Evolutionary conservation across 345 rosid species (phyloP).

Genomic region (Cochlearia excelsa): DNA sequence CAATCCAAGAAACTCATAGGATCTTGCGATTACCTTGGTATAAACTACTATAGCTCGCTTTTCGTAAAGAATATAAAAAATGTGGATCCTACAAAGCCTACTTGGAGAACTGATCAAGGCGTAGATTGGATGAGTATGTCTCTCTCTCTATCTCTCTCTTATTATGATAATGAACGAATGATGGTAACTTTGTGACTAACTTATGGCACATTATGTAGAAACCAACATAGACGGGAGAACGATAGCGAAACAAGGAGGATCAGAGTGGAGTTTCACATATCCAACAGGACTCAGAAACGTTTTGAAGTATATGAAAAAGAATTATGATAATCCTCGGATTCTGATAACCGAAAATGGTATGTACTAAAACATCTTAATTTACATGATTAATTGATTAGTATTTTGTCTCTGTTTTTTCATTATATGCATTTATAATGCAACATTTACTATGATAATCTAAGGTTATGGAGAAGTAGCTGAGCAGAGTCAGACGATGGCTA

Average conservation of each 20-base stretch:
- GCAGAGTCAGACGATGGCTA: conserved; percentile 15
- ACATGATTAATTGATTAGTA: background rate
- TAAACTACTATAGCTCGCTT: conserved; percentile 56
- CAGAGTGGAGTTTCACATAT: conserved; percentile 40
- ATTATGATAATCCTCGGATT: conserved; percentile 32
- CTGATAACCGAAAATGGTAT: conserved; percentile 35
- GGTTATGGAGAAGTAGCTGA: conserved; percentile 38
- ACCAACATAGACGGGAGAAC: conserved; percentile 35
- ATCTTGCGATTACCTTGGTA: conserved; percentile 54
- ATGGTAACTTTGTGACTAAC: conserved; percentile 15
- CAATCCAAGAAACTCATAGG: conserved; percentile 46
- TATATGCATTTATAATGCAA: background rate
- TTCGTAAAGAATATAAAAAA: conserved; percentile 29
- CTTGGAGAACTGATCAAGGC: conserved; percentile 40
- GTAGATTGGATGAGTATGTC: conserved; percentile 39
- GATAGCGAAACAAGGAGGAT: conserved; percentile 41
- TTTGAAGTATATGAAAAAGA: conserved; percentile 32
- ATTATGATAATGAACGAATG: background rate
- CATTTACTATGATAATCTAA: conserved; percentile 11
- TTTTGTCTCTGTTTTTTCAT: background rate
- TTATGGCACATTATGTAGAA: conserved; percentile 23
- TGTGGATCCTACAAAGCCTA: conserved; percentile 33
- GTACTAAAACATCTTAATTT: background rate
- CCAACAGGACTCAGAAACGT: conserved; percentile 37
- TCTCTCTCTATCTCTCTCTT: background rate